Evolutionary conservation across 148 eudicot genomes (phyloP).

Genomic region (Persicaria maculosa): DNA sequence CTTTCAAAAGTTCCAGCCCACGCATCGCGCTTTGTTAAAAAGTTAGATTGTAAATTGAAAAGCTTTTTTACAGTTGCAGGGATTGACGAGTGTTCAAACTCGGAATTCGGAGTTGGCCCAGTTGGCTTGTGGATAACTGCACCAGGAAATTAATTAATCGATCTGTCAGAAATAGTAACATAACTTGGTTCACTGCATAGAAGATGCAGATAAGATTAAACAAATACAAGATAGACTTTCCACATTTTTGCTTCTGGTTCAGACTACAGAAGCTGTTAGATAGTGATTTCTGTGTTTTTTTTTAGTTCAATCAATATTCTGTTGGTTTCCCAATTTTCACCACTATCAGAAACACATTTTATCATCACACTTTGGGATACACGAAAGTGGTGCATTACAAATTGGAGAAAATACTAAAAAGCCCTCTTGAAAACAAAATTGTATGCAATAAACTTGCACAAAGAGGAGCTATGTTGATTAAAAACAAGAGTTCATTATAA

Average conservation of each 20-base stretch:
- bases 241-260: conserved; percentile 1
- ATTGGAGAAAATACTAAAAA: neutral
- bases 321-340: too few relatives aligned
- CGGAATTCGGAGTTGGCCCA: conserved; percentile 73
- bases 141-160: conserved; percentile 20
- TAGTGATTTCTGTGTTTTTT: too few relatives aligned
- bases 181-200: neutral
- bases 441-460: neutral
- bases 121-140: conserved; percentile 75
- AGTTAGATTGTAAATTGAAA: conserved; percentile 67
- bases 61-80: conserved; percentile 90
- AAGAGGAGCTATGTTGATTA: neutral
- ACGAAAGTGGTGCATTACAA: neutral
- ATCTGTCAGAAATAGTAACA: conserved; percentile 4
- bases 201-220: neutral
- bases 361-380: neutral
- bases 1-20: conserved; percentile 96
- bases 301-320: too few relatives aligned
- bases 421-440: neutral
- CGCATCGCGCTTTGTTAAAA: conserved; percentile 82
- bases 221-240: neutral
- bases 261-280: neutral
- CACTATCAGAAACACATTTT: neutral
- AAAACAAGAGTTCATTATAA: neutral
- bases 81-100: conserved; percentile 83